Base-by-base conservation (phyloP, 352 stramenopile species). In the Pythium sukuiense region DNA sequence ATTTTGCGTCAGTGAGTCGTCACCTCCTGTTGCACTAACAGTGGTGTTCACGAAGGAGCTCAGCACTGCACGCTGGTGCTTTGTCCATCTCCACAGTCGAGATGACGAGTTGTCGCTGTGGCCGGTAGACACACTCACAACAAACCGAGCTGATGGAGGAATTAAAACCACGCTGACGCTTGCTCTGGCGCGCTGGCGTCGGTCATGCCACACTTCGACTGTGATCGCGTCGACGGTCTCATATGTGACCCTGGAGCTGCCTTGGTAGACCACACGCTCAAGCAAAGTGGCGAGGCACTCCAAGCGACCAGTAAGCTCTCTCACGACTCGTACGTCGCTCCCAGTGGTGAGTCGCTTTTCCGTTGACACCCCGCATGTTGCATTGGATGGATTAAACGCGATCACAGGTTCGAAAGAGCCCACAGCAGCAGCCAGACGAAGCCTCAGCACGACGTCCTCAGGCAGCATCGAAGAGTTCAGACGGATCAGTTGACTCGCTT, bases 131-230 rank as follows among this genome's bases (percentile, higher is more conserved):
- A 56, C 32, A n/a, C 29, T 48, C 24, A 67, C 6, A 4, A 26
- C 20, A 27, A 61, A 67, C 11, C 61, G 61, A 14, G 61, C n/a
- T 30, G 18, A 20, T 2, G 61, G 61, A 20, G 53, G 37, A 2
- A 50, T 39, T 18, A 67, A 52, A 18, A 26, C 18, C 2, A 67
- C 11, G 6, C 39, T 30, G 30, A 67, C 33, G 7, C n/a, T 35
- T 9, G 24, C 18, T 5, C 8, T 33, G 3, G 48, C 13, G 14
- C 50, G 41, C 12, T 27, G 30, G 26, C 33, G 32, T 26, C 9
- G 6, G 14, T 11, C 29, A 30, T 67, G 61, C 41, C 53, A 61
- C 9, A 67, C 13, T 4, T 61, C 61, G 7, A 67, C 33, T 7
- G 50, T 45, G 7, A 67, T 33, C 6, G 18, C 14, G 45, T 52